These are phyloP conservation scores for Phytophthora multivora DNA, from an alignment of 352 stramenopile genomes.

Conservation along the genomic window DNA sequence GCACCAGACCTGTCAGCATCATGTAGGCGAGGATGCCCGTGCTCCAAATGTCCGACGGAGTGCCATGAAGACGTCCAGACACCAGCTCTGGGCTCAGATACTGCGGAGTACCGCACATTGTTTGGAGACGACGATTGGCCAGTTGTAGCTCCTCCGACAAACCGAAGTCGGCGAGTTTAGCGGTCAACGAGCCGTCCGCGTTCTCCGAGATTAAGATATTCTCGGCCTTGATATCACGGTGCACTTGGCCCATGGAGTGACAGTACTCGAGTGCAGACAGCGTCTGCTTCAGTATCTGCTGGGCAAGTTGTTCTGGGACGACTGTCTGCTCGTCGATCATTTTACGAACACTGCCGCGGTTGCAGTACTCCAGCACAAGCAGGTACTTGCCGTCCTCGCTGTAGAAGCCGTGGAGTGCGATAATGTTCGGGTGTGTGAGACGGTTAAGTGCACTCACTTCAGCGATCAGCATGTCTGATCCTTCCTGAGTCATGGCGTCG, in stretches of 20 bases:
- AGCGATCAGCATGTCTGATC: constrained; percentile 65
- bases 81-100: constrained; percentile 98
- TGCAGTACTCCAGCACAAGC: constrained; percentile 89
- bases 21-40: constrained; percentile 96
- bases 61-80: constrained; percentile 88
- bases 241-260: constrained; percentile 90
- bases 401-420: constrained; percentile 83
- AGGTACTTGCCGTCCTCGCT: constrained; percentile 77
- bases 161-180: constrained; percentile 93
- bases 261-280: constrained; percentile 84
- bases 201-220: constrained; percentile 85
- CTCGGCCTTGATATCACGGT: constrained; percentile 86
- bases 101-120: constrained; percentile 95
- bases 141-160: constrained; percentile 91
- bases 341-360: constrained; percentile 81
- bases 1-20: constrained; percentile 66
- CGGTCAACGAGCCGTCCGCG: constrained; percentile 71
- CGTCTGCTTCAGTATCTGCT: constrained; percentile 78
- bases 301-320: constrained; percentile 70
- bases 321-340: constrained; percentile 65
- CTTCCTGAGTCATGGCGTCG: constrained; percentile 49
- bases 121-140: constrained; percentile 85
- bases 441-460: constrained; percentile 73
- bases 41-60: constrained; percentile 94
- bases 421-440: constrained; percentile 83